A percentile compares a stretch with the other conserved stretches of the same genome.
Evolutionary conservation across 805 yeast species (phyloP).

Genomic region (Alloascoidea africana): DNA sequence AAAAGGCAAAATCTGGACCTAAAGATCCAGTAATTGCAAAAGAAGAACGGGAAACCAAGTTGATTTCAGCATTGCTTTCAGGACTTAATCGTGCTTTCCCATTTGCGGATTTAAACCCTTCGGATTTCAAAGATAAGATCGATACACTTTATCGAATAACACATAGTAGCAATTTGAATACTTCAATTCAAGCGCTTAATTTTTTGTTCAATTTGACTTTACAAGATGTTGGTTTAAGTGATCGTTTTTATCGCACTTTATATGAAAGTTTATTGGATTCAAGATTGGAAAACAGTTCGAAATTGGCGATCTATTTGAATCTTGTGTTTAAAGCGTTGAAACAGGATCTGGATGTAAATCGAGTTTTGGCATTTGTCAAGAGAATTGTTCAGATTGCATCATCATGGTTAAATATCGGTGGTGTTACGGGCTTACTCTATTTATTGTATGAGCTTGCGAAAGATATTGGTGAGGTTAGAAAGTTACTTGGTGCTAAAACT

Average conservation of each 20-base stretch:
- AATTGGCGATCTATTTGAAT: constrained; percentile 85
- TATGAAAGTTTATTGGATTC: constrained; percentile 84
- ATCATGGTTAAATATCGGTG: constrained; percentile 81
- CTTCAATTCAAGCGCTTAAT: constrained; percentile 83
- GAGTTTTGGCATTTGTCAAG: constrained; percentile 84
- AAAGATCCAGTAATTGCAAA: constrained; percentile 16
- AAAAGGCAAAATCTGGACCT: constrained; percentile 29
- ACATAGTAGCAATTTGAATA: constrained; percentile 86
- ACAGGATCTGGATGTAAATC: constrained; percentile 38
- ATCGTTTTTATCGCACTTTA: constrained; percentile 69
- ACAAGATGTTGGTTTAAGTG: constrained; percentile 11
- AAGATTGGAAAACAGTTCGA: constrained; percentile 72
- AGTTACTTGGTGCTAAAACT: constrained; percentile 41
- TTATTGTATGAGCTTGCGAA: constrained; percentile 57
- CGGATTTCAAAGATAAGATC: constrained; percentile 46
- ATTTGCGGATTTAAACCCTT: constrained; percentile 60
- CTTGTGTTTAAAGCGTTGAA: constrained; percentile 73
- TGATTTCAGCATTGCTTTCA: constrained; percentile 82
- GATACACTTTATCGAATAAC: constrained; percentile 81
- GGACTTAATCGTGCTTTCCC: constrained; percentile 96
- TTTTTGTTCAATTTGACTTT: constrained; percentile 72
- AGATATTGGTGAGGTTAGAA: constrained; percentile 47
- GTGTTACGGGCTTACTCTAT: constrained; percentile 69
- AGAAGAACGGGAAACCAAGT: constrained; percentile 68
- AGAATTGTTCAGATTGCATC: constrained; percentile 74